Evolutionary conservation across 1,139 yeast species (phyloP).

Genomic region (Kodamaea plutei): DNA sequence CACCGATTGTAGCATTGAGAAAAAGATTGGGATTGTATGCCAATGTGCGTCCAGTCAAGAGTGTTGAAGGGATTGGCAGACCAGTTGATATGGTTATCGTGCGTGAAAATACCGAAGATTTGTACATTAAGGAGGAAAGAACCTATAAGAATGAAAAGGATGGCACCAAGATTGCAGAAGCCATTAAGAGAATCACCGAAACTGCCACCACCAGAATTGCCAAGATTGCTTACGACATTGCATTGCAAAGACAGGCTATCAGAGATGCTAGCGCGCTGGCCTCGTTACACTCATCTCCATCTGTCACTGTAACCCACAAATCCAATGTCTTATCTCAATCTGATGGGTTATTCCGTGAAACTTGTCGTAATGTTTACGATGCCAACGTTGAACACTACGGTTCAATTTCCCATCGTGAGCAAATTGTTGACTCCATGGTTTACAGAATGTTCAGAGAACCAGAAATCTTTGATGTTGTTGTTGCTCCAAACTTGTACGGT

Average conservation of each 20-base stretch:
- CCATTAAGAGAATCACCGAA: conserved; percentile 92
- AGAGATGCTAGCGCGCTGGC: conserved; percentile 52
- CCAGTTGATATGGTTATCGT: conserved; percentile 97
- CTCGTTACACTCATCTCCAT: conserved; percentile 51
- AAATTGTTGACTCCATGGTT: conserved; percentile 98
- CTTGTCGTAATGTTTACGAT: conserved; percentile 73
- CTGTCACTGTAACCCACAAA: conserved; percentile 92
- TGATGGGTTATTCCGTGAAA: conserved; percentile 95
- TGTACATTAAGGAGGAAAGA: conserved; percentile 89
- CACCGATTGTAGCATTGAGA: conserved; percentile 96
- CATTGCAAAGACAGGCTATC: conserved; percentile 80
- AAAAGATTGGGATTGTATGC: conserved; percentile 93
- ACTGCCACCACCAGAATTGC: conserved; percentile 83
- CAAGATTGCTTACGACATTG: conserved; percentile 86
- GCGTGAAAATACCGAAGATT: conserved; percentile 96
- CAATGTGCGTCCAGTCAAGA: conserved; percentile 95
- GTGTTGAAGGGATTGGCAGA: conserved; percentile 77
- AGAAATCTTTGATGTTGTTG: conserved; percentile 92
- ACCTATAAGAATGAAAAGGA: conserved; percentile 59
- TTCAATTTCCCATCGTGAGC: conserved; percentile 74
- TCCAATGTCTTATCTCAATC: conserved; percentile 89
- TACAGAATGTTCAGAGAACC: conserved; percentile 98
- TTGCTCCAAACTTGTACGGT: conserved; percentile 97
- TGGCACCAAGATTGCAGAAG: conserved; percentile 88
- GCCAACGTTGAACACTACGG: conserved; percentile 55